Percentiles rank a stretch among this genome's conserved stretches.
Conservation (phyloP, 352 stramenopile genomes). For the Phytophthora foliorum region DNA sequence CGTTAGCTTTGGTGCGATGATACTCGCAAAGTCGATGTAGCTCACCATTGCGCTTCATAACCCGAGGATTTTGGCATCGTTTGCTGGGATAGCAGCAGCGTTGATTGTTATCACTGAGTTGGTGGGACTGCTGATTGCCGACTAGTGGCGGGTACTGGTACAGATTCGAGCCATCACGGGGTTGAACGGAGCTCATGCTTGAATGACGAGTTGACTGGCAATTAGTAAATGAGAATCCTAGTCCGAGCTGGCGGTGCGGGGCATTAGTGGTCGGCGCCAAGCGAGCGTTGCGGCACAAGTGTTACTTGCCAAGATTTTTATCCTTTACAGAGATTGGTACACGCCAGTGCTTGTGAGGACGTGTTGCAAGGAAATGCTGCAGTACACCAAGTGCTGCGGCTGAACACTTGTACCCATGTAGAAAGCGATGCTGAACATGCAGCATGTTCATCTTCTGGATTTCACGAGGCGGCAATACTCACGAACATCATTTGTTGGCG, state of each 20-base stretch:
- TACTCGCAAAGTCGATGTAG: slow-evolving; percentile 43
- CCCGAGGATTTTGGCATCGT: slow-evolving; percentile 47
- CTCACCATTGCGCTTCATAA: slow-evolving; percentile 55
- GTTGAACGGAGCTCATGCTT: slow-evolving; percentile 29
- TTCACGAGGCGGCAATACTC: not conserved
- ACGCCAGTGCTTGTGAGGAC: not conserved
- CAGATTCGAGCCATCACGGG: not conserved
- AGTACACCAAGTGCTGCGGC: not conserved
- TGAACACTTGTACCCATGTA: slow-evolving; percentile 19
- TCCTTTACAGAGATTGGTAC: not conserved
- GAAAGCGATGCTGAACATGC: slow-evolving; percentile 13
- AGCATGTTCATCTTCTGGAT: slow-evolving; percentile 4
- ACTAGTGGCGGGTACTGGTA: slow-evolving; percentile 5
- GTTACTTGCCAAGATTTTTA: not conserved
- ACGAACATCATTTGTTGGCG: not conserved
- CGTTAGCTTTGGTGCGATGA: slow-evolving; percentile 29
- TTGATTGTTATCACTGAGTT: slow-evolving; percentile 14
- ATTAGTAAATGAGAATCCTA: slow-evolving; percentile 19
- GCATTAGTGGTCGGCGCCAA: not conserved
- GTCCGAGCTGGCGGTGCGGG: not conserved
- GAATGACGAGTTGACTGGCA: slow-evolving; percentile 1
- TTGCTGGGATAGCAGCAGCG: slow-evolving; percentile 53
- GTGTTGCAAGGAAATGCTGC: not conserved
- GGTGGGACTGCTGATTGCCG: slow-evolving; percentile 20
- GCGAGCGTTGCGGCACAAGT: slow-evolving; percentile 3